Evolutionary conservation across 2,329 filamentous ascomycete genomes (phyloP), one percentile per base, ranked within the genome.

Genomic region (Exophiala spinifera): DNA sequence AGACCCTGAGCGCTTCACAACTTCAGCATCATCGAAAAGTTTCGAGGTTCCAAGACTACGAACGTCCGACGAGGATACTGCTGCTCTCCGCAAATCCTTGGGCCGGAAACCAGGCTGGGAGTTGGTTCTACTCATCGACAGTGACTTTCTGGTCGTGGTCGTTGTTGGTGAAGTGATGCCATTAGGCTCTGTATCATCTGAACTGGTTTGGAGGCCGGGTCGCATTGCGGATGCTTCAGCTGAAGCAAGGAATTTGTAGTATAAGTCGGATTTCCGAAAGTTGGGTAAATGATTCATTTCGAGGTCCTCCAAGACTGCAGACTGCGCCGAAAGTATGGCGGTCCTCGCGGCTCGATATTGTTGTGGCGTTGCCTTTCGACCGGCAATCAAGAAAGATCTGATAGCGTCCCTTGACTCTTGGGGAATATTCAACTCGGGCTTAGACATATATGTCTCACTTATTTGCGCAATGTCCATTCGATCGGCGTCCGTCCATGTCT

Each of bases 161-260:
- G 21, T n/a, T 13, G 44, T 14, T 13, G 25, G 19, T 13, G 13
- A 39, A 33, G 39, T 14, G 14, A 33, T 15, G 23, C 37, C 46
- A 25, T 53, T 49, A 37, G 21, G n/a, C 15, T 64, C 56, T 10
- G 44, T 13, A 36, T 53, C 21, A 28, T 57, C 42, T 14, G 19
- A 44, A 7, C 52, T 33, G 39, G 51, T 61, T 25, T 56, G 57
- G 15, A 49, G 45, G 14, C 56, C 47, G 13, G 61, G 37, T 31
- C 36, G 48, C n/a, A 62, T 61, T 3, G 65, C 62, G 4, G 73
- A 70, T 25, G 73, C 72, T 71, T 96, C 91, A 65, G 95, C 89
- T 11, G 92, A 88, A 6, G 92, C 90, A 1, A 99, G 78, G 68
- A 91, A 96, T 69, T 99, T 99, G 76, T 94, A 97, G 69, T 91